Percentiles rank a stretch among this genome's conserved stretches.
phyloP scores from a whole-genome alignment of 108 stramenopile species.

The Conticribra weissflogii region DNA sequence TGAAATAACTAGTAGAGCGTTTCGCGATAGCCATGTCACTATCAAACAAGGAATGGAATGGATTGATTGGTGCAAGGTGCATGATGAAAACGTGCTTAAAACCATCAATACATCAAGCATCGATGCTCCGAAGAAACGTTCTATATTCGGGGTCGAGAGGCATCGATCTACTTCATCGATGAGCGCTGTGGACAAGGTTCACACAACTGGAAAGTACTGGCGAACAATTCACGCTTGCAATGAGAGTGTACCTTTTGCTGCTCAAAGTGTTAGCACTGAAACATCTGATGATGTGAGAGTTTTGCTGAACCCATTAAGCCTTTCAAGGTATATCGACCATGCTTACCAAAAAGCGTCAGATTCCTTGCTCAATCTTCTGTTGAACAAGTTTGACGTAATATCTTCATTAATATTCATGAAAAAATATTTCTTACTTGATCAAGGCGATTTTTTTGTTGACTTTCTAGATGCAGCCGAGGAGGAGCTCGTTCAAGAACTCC shows the following conservation, averaged over 20 bases:
- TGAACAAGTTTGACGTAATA: slow-evolving; percentile 61
- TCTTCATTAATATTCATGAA: slow-evolving; percentile 86
- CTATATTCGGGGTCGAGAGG: slow-evolving; percentile 32
- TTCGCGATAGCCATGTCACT: slow-evolving; percentile 17
- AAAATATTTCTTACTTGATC: slow-evolving; percentile 96
- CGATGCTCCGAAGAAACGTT: slow-evolving; percentile 6
- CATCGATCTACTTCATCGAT: slow-evolving; percentile 37
- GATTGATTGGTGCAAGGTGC: slow-evolving; percentile 55
- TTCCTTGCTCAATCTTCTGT: slow-evolving; percentile 67
- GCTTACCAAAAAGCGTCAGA: slow-evolving; percentile 77
- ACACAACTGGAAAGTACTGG: slow-evolving; percentile 94
- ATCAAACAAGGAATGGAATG: slow-evolving; percentile 54
- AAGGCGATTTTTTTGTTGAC: slow-evolving; percentile 96
- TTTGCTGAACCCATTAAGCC: slow-evolving; percentile 49
- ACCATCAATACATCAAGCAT: slow-evolving; percentile 21
- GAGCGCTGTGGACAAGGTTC: slow-evolving; percentile 57
- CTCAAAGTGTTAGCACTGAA: slow-evolving; percentile 4
- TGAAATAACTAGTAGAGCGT: slow-evolving; percentile 28
- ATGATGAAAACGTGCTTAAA: slow-evolving; percentile 58
- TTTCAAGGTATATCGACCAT: slow-evolving; percentile 65
- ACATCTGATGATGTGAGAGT: slow-evolving; percentile 19
- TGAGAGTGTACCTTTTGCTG: slow-evolving; percentile 8
- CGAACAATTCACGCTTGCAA: slow-evolving; percentile 84
- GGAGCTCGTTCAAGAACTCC: slow-evolving; percentile 71
- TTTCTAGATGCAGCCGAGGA: slow-evolving; percentile 93